These are phyloP conservation scores for Globisporangium paroecandrum DNA, from an alignment of 352 stramenopile genomes.

Conservation along the genomic window DNA sequence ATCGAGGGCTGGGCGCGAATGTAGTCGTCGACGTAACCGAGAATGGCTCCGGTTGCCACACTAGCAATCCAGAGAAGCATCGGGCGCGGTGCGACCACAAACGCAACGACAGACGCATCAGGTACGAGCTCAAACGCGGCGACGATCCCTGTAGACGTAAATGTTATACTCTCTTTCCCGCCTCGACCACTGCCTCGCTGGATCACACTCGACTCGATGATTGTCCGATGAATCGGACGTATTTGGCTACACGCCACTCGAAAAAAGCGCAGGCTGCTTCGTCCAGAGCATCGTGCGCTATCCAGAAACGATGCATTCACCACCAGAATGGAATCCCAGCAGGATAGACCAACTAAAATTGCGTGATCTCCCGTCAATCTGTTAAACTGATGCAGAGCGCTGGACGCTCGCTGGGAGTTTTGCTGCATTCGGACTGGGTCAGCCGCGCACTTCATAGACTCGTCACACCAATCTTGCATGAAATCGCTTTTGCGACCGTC, in stretches of 20 bases:
- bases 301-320: slow-evolving; percentile 25
- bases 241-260: slow-evolving; percentile 14
- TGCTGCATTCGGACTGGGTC: not conserved
- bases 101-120: not conserved
- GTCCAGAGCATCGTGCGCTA: slow-evolving; percentile 13
- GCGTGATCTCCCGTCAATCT: not conserved
- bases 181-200: not conserved
- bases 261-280: slow-evolving; percentile 26
- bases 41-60: not conserved
- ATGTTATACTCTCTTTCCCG: not conserved
- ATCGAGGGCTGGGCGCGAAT: not conserved
- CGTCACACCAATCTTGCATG: slow-evolving; percentile 1
- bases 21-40: slow-evolving; percentile 4
- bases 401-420: not conserved
- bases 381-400: slow-evolving; percentile 7
- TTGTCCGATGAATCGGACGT: slow-evolving; percentile 19
- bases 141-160: not conserved
- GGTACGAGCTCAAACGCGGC: slow-evolving; percentile 5
- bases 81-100: slow-evolving; percentile 1
- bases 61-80: slow-evolving; percentile 6
- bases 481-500: not conserved
- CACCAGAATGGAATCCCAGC: slow-evolving; percentile 25
- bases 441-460: not conserved
- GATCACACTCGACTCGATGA: slow-evolving; percentile 2
- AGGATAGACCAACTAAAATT: slow-evolving; percentile 15